Evolutionary conservation across 345 rosid genomes (phyloP).

Genomic region (Salix exigua): DNA sequence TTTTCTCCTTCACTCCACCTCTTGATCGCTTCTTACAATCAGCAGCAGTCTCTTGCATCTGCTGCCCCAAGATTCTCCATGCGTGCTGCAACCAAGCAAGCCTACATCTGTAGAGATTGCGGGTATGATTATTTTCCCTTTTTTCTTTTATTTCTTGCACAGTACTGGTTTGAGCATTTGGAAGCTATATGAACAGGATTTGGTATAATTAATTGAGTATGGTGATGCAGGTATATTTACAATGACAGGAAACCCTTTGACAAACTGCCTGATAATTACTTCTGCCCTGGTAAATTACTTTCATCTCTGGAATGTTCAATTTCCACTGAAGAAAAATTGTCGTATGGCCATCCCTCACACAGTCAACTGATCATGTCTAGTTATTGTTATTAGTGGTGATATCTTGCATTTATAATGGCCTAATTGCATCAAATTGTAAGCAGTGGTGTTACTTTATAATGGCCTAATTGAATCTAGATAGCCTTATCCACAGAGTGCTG

Average conservation of each 20-base stretch:
- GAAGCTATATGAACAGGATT: neutral
- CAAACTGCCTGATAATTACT: constrained; percentile 64
- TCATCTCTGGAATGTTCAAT: neutral
- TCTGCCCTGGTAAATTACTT: constrained; percentile 63
- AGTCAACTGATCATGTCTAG: neutral
- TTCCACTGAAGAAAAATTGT: neutral
- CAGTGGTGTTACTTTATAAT: neutral
- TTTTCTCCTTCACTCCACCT: constrained; percentile 47
- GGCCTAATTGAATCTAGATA: neutral
- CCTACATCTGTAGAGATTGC: constrained; percentile 92
- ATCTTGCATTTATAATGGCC: neutral
- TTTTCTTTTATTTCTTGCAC: neutral
- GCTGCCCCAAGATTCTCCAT: constrained; percentile 57
- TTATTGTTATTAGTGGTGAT: neutral
- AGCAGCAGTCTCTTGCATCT: constrained; percentile 21
- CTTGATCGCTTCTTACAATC: constrained; percentile 32
- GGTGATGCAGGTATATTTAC: constrained; percentile 68
- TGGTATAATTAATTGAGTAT: neutral
- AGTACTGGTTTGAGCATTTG: neutral
- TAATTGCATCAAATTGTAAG: neutral
- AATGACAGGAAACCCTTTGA: constrained; percentile 86
- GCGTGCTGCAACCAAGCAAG: constrained; percentile 81
- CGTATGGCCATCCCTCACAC: too few relatives aligned
- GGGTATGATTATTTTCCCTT: constrained; percentile 40
- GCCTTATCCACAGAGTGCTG: constrained; percentile 1